These are phyloP conservation scores for Osmozyma mogii DNA, from an alignment of 805 yeast species.

Conservation along the genomic window DNA sequence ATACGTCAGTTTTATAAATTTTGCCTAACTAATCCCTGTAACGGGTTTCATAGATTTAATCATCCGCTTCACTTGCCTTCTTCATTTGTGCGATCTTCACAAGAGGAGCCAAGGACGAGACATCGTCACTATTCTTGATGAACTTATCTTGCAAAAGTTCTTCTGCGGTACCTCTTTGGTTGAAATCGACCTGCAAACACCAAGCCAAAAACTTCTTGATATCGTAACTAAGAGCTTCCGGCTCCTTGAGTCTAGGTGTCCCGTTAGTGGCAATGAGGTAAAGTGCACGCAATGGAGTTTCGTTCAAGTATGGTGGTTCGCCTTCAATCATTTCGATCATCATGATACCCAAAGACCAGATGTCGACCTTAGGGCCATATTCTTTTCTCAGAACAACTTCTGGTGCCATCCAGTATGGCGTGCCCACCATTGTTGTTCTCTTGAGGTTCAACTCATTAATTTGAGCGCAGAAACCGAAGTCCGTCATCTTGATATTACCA, in stretches of 20 bases:
- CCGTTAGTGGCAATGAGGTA: conserved; percentile 95
- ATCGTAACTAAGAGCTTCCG: conserved; percentile 63
- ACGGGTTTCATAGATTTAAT: no score
- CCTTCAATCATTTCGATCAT: conserved; percentile 98
- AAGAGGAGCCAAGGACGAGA: conserved; percentile 57
- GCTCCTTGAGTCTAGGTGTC: conserved; percentile 87
- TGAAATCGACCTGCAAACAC: conserved; percentile 79
- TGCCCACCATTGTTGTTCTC: conserved; percentile 98
- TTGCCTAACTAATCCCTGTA: no score
- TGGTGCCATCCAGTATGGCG: conserved; percentile 99
- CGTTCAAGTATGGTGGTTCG: conserved; percentile 96
- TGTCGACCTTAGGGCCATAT: conserved; percentile 94
- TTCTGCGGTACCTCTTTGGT: conserved; percentile 69
- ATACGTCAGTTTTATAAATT: no score
- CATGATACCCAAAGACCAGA: conserved; percentile 98
- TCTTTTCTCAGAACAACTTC: conserved; percentile 93
- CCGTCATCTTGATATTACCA: conserved; percentile 91
- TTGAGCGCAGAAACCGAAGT: conserved; percentile 95
- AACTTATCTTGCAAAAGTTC: conserved; percentile 64
- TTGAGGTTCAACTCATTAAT: conserved; percentile 63
- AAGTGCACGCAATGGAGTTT: conserved; percentile 88
- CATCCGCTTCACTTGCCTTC: conserved; percentile 31
- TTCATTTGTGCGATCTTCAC: conserved; percentile 69
- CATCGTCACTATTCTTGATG: conserved; percentile 54
- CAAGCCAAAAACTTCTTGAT: conserved; percentile 65